Conservation (phyloP, 176 grass and related monocot genomes). For the Musa itinerans region DNA sequence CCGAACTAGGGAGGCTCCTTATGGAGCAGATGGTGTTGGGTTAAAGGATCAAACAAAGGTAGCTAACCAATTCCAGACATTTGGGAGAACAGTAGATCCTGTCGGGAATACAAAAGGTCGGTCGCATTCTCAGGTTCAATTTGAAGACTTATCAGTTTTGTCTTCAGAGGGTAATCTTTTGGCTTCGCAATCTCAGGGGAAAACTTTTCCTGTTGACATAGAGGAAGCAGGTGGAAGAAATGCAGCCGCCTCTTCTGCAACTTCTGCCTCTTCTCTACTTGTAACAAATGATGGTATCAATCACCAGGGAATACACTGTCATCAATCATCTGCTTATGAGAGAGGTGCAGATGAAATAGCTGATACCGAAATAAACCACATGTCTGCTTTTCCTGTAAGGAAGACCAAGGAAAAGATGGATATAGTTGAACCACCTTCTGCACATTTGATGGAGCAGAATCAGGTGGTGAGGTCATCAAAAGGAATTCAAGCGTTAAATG, state of each 20-base stretch:
- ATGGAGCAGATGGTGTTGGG: conserved; percentile 28
- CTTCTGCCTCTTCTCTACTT: conserved; percentile 13
- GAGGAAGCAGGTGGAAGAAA: conserved; percentile 37
- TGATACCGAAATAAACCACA: conserved; percentile 24
- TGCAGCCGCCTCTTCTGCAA: conserved; percentile 16
- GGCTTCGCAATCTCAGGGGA: conserved; percentile 31
- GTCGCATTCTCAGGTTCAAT: conserved; percentile 29
- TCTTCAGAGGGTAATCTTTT: conserved; percentile 32
- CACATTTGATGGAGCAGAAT: conserved; percentile 22
- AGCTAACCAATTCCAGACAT: conserved; percentile 14
- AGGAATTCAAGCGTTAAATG: conserved; percentile 66
- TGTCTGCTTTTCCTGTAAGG: conserved; percentile 6
- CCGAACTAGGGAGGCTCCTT: conserved; percentile 30
- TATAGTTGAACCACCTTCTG: not conserved
- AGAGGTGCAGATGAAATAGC: conserved; percentile 17
- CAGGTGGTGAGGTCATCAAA: conserved; percentile 34
- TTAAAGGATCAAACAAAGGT: conserved; percentile 22
- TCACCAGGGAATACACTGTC: conserved; percentile 29
- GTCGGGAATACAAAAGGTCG: conserved; percentile 38
- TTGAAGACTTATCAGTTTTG: conserved; percentile 31
- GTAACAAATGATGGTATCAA: conserved; percentile 25
- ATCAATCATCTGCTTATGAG: conserved; percentile 36
- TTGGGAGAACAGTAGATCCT: conserved; percentile 32
- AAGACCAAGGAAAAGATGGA: conserved; percentile 14
- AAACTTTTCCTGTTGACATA: conserved; percentile 25